These are phyloP conservation scores for Alternaria sp. DNA, from an alignment of 2,329 filamentous ascomycete genomes.

Conservation along the genomic window DNA sequence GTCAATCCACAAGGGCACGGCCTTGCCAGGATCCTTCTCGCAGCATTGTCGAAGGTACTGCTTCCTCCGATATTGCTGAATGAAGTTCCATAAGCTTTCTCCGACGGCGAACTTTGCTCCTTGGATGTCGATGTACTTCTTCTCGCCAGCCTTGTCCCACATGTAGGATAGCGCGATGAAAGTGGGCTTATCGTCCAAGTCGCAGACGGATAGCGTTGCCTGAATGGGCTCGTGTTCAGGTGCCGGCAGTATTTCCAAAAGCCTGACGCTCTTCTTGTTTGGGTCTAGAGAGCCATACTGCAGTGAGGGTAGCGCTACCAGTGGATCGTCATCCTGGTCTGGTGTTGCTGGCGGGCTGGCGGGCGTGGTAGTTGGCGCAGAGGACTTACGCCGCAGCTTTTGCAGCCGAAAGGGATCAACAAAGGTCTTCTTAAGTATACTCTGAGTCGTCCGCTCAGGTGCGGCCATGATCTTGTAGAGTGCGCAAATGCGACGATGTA, in stretches of 20 bases:
- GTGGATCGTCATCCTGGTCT: background rate
- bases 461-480: background rate
- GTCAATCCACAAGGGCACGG: conserved; percentile 18
- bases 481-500: background rate
- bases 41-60: conserved; percentile 5
- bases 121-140: conserved; percentile 9
- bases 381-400: conserved; percentile 1
- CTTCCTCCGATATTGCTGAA: conserved; percentile 18
- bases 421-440: conserved; percentile 7
- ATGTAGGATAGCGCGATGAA: conserved; percentile 24
- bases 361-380: background rate
- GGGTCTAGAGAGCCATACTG: conserved; percentile 13
- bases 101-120: conserved; percentile 12
- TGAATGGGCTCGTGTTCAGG: conserved; percentile 8
- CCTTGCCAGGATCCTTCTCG: background rate
- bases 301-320: background rate
- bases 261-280: conserved; percentile 9
- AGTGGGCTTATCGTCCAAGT: conserved; percentile 13
- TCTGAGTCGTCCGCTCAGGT: background rate
- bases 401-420: conserved; percentile 5
- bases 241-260: conserved; percentile 11
- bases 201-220: conserved; percentile 1
- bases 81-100: conserved; percentile 20
- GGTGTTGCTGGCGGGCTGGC: background rate
- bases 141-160: conserved; percentile 17